These are phyloP conservation scores for Paraphaeosphaeria minitans DNA, from an alignment of 2,329 filamentous ascomycete species.

Conservation along the genomic window DNA sequence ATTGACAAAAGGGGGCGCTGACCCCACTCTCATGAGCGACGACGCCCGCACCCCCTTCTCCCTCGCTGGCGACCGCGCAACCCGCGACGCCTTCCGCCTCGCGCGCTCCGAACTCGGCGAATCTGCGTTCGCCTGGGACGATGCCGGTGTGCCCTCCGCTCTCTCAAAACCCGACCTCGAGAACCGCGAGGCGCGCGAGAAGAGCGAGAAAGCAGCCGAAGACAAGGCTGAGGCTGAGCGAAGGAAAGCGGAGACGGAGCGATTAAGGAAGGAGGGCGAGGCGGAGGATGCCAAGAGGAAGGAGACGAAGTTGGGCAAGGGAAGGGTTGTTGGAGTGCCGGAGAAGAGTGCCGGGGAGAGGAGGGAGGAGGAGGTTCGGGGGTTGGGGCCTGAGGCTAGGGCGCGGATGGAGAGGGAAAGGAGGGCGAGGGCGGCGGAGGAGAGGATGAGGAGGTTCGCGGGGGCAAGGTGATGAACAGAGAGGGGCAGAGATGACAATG, in stretches of 20 bases:
- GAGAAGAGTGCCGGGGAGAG: constrained; percentile 79
- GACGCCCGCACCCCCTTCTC: constrained; percentile 90
- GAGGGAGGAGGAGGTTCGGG: constrained; percentile 81
- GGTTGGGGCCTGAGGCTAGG: constrained; percentile 86
- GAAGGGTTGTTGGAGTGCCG: constrained; percentile 58
- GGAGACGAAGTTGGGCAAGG: constrained; percentile 56
- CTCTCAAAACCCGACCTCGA: constrained; percentile 75
- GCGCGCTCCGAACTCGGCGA: constrained; percentile 84
- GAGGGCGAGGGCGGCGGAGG: constrained; percentile 88
- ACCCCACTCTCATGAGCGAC: constrained; percentile 65
- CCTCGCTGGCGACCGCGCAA: constrained; percentile 81
- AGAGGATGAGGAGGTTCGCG: constrained; percentile 68
- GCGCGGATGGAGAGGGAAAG: constrained; percentile 84
- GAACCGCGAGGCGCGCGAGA: constrained; percentile 71
- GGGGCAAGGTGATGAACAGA: no score
- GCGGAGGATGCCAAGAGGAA: constrained; percentile 56
- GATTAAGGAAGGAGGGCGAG: constrained; percentile 64
- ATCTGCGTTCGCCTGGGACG: constrained; percentile 76
- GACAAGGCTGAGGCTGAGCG: constrained; percentile 66
- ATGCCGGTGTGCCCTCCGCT: constrained; percentile 71
- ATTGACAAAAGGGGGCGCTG: constrained; percentile 72
- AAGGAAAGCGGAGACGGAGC: constrained; percentile 74
- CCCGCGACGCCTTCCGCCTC: constrained; percentile 88
- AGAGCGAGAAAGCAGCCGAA: constrained; percentile 68
- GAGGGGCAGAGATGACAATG: no score